Base-by-base conservation (phyloP, 2,329 filamentous ascomycete species). In the Diaporthe sp. region DNA sequence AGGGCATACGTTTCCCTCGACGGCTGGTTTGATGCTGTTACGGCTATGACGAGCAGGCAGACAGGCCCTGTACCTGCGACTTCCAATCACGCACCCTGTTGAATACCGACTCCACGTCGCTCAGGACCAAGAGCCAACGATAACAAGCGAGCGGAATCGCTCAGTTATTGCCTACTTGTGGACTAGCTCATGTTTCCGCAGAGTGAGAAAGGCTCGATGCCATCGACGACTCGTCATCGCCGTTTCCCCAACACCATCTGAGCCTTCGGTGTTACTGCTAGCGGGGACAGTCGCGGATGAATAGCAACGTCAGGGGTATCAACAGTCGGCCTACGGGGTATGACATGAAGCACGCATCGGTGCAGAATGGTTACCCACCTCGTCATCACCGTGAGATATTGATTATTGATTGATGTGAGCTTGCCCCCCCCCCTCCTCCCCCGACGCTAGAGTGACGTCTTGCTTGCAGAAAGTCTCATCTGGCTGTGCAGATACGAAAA, bases 401-500 rank as follows among this genome's bases (percentile, higher is more conserved):
- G 34, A 34, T 34, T 34, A 34, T 34, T 34, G 34, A 5, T 65
- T 19, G 58, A 46, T 73, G 44, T 46, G 46, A 65, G 25, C 53
- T 25, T 46, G 17, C n/a, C 49, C 53, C 31, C 31, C 1, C 1
- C 31, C 31, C 31, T 1, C 4, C 31, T 1, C 49, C 46, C 53
- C 57, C n/a, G 58, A 42, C 58, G 58, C 49, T 13, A 57, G 55
- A 37, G n/a, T 65, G 71, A 73, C 71, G 71, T 73, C 58, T 65
- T 55, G 59, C n/a, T 9, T 73, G 44, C 71, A 59, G 71, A 39
- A 44, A 62, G 71, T 53, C 58, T 44, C 71, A 61, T 44, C 37
- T 62, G 19, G 28, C 1, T n/a, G 51, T 73, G 19, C 49, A 55
- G 46, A 55, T 73, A 73, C 71, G 71, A 65, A 65, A 55, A 44